phyloP scores from a whole-genome alignment of 179 eudicot species.

The Silene coronaria region DNA sequence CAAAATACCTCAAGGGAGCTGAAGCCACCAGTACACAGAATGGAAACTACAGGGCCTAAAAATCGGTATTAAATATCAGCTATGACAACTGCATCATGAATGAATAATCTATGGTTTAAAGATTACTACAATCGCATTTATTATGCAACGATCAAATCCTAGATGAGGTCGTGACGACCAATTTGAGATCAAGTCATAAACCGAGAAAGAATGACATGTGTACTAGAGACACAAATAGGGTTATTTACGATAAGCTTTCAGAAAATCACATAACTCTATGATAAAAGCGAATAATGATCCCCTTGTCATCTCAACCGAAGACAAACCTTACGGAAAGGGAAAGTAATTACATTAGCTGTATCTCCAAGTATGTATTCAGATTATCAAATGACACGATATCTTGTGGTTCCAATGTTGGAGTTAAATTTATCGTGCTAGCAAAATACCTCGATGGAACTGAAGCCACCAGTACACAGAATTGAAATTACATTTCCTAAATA shows the following conservation, averaged over 20 bases:
- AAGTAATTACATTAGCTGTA: conserved; percentile 2
- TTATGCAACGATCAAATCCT: no score
- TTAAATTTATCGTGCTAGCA: not conserved
- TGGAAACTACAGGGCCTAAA: not conserved
- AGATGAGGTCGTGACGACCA: no score
- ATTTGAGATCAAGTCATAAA: no score
- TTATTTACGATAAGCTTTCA: not conserved
- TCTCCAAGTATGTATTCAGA: not conserved
- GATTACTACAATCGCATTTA: no score
- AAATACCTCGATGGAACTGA: not conserved
- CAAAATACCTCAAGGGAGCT: not conserved
- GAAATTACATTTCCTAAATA: not conserved
- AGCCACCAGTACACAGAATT: not conserved
- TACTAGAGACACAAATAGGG: not conserved
- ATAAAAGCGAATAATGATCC: conserved; percentile 53
- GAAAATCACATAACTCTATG: not conserved
- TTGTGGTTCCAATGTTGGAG: not conserved
- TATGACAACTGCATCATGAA: no score
- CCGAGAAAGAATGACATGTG: not conserved
- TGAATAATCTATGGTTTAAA: no score
- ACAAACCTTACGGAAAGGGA: conserved; percentile 44
- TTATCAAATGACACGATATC: not conserved
- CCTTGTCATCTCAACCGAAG: conserved; percentile 54
- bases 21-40: not conserved
- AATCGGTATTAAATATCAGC: not conserved